A percentile compares a stretch with the other conserved stretches of the same genome.
Evolutionary conservation across 1,139 yeast species (phyloP).

Genomic region (Geotrichum klebahnii): DNA sequence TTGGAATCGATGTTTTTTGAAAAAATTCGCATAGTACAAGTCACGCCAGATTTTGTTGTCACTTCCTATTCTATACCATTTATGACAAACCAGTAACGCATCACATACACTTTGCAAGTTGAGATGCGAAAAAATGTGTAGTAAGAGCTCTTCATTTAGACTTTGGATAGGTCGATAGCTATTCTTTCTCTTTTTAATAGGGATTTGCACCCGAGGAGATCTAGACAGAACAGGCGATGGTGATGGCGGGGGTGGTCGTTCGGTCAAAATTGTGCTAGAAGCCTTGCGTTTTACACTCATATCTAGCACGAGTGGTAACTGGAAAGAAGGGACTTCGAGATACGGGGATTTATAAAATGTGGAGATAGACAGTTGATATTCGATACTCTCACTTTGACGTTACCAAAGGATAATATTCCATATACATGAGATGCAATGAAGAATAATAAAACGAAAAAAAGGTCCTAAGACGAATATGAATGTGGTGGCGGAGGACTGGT

Average conservation of each 20-base stretch:
- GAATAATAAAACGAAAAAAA: too few relatives aligned
- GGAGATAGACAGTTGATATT: too few relatives aligned
- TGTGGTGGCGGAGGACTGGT: too few relatives aligned
- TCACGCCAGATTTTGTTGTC: slow-evolving; percentile 23
- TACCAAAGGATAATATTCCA: too few relatives aligned
- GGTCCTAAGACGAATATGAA: too few relatives aligned
- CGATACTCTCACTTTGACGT: too few relatives aligned
- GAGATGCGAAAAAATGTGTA: slow-evolving; percentile 17
- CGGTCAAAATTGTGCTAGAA: slow-evolving; percentile 3
- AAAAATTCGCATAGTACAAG: slow-evolving; percentile 15
- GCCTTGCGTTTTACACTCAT: slow-evolving; percentile 19
- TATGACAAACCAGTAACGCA: slow-evolving; percentile 15
- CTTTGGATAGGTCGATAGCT: not conserved
- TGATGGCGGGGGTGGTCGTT: slow-evolving; percentile 8
- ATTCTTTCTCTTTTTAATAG: not conserved
- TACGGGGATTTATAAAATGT: too few relatives aligned
- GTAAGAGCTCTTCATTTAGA: slow-evolving; percentile 18
- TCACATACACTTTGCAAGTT: slow-evolving; percentile 7
- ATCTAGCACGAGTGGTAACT: not conserved
- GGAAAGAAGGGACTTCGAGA: too few relatives aligned
- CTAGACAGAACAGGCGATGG: not conserved
- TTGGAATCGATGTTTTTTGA: slow-evolving; percentile 11
- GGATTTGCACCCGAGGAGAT: not conserved
- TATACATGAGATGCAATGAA: too few relatives aligned
- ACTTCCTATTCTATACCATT: slow-evolving; percentile 19